Evolutionary conservation across 2,329 filamentous ascomycete genomes (phyloP).

Genomic region (Aspergillus sp.): DNA sequence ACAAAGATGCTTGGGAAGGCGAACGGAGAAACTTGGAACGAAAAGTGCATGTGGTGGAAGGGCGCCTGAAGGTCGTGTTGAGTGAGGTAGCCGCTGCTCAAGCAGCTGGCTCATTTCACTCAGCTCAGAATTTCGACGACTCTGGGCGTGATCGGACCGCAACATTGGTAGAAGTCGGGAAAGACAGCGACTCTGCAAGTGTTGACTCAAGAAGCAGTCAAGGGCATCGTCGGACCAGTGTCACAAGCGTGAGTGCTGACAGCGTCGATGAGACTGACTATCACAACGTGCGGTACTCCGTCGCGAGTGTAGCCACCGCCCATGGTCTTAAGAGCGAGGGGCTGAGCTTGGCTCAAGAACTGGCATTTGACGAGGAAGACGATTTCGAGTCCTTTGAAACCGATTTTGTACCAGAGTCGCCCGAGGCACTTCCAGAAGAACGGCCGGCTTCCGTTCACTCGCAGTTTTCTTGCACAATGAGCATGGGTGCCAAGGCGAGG

Average conservation of each 20-base stretch:
- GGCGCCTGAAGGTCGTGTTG: constrained; percentile 76
- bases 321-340: constrained; percentile 63
- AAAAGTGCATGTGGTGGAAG: constrained; percentile 87
- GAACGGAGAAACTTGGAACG: constrained; percentile 81
- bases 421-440: constrained; percentile 48
- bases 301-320: constrained; percentile 60
- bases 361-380: constrained; percentile 82
- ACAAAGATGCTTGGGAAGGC: constrained; percentile 81
- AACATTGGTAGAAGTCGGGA: constrained; percentile 33
- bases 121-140: constrained; percentile 57
- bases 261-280: constrained; percentile 48
- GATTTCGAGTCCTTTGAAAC: constrained; percentile 65
- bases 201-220: constrained; percentile 67
- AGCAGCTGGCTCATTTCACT: constrained; percentile 32
- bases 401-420: constrained; percentile 63
- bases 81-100: constrained; percentile 69
- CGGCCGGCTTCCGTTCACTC: constrained; percentile 45
- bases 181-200: constrained; percentile 69
- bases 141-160: constrained; percentile 45
- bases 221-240: constrained; percentile 60
- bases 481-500: constrained; percentile 44
- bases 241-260: constrained; percentile 50
- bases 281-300: constrained; percentile 69
- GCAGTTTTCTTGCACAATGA: constrained; percentile 36
- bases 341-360: constrained; percentile 83